Evolutionary conservation across 331 rosid species (phyloP), one percentile per base, ranked within the genome.

Genomic region (Rhamnella rubrinervis): DNA sequence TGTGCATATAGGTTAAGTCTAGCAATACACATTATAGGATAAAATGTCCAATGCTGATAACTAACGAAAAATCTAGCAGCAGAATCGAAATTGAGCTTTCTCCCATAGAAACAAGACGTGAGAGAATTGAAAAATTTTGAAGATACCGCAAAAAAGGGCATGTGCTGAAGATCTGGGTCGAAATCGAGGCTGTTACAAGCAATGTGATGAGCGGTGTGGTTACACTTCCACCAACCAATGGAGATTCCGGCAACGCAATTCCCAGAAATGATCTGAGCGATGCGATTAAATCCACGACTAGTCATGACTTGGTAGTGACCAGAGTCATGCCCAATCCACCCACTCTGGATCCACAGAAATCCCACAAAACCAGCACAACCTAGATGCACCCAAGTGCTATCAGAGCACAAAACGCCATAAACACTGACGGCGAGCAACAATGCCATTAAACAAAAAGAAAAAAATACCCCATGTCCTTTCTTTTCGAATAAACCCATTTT

Each of bases 1-100:
- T 90, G 96, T 4, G 86, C 96, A 46, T 82, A 90, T 6, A 90
- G 78, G 67, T 88, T 87, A 47, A 90, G 2, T 72, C 95, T 80
- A 41, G 92, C 95, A 13, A 82, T 1, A 59, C 86, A 78, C 86
- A 82, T 78, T 0, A 82, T 81, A 41, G 86, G 86, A 62, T 82
- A 82, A 67, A 74, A 82, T 11, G 83, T 63, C 86, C 81, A 82
- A 17, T 82, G 83, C 81, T 82, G 86, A 49, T 74, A 75, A 46
- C 86, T 74, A 38, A 82, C 75, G 56, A 82, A 56, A 63, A 67
- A 78, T 39, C 86, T 77, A 7, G 81, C 20, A 28, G 49, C 51
- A 35, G 56, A 21, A 44, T 78, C 81, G 59, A 82, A 82, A 37
- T 59, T 71, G 81, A 82, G n/a, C 66, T 69, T 78, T 72, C 86